These are phyloP conservation scores for Trifolium fragiferum DNA, from an alignment of 306 rosid species.

Conservation along the genomic window DNA sequence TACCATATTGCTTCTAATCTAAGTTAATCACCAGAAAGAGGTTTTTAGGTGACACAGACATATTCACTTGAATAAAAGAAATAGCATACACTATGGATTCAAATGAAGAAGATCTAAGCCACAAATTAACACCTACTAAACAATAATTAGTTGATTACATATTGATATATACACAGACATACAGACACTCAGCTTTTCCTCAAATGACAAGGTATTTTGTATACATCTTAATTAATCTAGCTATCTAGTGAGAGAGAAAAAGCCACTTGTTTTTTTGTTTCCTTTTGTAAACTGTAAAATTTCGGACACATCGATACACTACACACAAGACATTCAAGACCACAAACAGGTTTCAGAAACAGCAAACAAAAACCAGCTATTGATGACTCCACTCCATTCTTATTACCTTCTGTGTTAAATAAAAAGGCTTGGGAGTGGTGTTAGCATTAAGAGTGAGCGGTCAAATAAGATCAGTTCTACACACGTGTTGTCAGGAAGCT, in stretches of 20 bases:
- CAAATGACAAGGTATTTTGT: constrained; percentile 57
- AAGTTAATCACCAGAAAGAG: constrained; percentile 1
- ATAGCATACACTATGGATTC: constrained; percentile 17
- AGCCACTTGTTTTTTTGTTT: constrained; percentile 36
- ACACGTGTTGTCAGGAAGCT: constrained; percentile 77
- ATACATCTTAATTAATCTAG: constrained; percentile 60
- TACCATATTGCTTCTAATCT: constrained; percentile 16
- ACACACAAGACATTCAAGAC: constrained; percentile 61
- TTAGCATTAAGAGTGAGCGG: constrained; percentile 77
- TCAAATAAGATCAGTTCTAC: constrained; percentile 81
- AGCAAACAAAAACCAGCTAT: constrained; percentile 72
- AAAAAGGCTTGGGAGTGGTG: constrained; percentile 67
- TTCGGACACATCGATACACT: constrained; percentile 57
- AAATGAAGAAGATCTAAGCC: constrained; percentile 53
- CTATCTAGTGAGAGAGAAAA: constrained; percentile 63
- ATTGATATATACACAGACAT: constrained; percentile 73
- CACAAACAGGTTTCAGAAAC: constrained; percentile 58
- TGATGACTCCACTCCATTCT: constrained; percentile 56
- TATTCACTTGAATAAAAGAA: background rate
- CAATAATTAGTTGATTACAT: constrained; percentile 76
- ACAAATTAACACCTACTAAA: constrained; percentile 54
- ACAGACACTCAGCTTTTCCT: constrained; percentile 61
- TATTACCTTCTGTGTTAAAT: constrained; percentile 67
- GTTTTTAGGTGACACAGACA: background rate
- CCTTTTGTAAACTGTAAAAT: constrained; percentile 50